Evolutionary conservation across 2,329 filamentous ascomycete genomes (phyloP), one percentile per base, ranked within the genome.

Genomic region (Fusarium incarnatum): DNA sequence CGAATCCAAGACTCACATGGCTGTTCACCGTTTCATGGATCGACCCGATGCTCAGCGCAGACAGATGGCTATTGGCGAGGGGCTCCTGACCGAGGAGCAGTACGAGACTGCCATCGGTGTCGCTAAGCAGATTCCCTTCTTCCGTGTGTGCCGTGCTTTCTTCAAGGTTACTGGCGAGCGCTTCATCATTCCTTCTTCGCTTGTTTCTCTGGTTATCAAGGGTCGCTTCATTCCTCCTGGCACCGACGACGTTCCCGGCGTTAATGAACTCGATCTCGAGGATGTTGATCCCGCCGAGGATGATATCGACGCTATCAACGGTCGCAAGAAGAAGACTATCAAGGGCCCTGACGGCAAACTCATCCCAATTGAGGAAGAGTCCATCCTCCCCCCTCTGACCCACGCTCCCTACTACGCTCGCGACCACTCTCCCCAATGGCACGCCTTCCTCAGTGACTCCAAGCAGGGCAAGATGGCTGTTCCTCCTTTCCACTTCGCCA

Each of bases 111-210:
- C 92, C 40, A 85, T 97, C 64, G 82, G 82, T 48, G 91, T 98
- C 30, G 94, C 94, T 28, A 89, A 89, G 74, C 93, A 98, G 81
- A 86, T 99, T 28, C 96, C 96, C 3, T 88, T 89, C 69, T 86
- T 99, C 58, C 88, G 92, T 61, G 89, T 99, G 13, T 93, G 94
- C 77, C 97, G 94, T 83, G 93, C 94, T 10, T 99, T 97, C 82
- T 99, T 99, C 89, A 99, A 99, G 85, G 97, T 99, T 47, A 91
- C 94, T 55, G 96, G 96, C 77, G 97, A 99, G 82, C 93, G 92
- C 72, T 92, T 91, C 79, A 93, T 99, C 77, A 97, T 95, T 32
- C 94, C 96, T 9, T 93, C 92, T 62, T 97, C 94, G 60, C 87
- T 99, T 40, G 95, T 98, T 23, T 95, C 94, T 67, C 91, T 99